Base-by-base conservation (phyloP, 2,329 filamentous ascomycete genomes). In the Fonsecaea pedrosoi region DNA sequence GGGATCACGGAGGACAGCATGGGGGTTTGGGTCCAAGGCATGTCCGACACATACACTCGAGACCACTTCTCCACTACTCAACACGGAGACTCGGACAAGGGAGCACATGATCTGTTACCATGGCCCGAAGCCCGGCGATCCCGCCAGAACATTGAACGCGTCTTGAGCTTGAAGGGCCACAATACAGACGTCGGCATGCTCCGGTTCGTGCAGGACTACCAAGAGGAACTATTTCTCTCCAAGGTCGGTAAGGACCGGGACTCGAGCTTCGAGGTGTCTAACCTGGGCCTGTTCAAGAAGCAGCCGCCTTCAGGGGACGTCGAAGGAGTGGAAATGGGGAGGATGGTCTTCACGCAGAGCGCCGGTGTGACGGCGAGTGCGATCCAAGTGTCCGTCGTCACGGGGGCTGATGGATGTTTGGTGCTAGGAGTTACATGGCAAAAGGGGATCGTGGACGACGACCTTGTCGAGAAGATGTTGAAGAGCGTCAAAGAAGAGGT, bases 301-400 rank as follows among this genome's bases (percentile, higher is more conserved):
- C 32, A 54, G 34, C 48, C 58, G 1, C 63, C 64, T 15, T 48
- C 57, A 21, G 37, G 42, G 53, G 54, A 58, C 6, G 67, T 66
- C 13, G 12, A 69, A n/a, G n/a, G 25, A 18, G 58, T 62, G 4
- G 64, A 68, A 37, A 75, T 83, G 34, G 77, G 77, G 1, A 75
- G 79, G 3, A 77, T 82, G 71, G 66, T 81, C 3, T 83, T 84
- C 62, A 82, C 80, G 30, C 82, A 84, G 69, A 79, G 78, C 68
- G 74, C 76, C 2, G 78, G 75, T 69, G 77, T 79, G 1, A 74
- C 76, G 2, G 78, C 80, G 0, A 72, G 74, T 34, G 78, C 78
- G 3, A 68, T 84, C 50, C 74, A 73, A 13, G 72, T 82, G 6
- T 81, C 77, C 48, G 76, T 76, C 60, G 75, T 80, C 13, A 82